These are phyloP conservation scores for Thamnidium elegans DNA, from an alignment of 192 early-diverging fungal genomes.

Conservation along the genomic window DNA sequence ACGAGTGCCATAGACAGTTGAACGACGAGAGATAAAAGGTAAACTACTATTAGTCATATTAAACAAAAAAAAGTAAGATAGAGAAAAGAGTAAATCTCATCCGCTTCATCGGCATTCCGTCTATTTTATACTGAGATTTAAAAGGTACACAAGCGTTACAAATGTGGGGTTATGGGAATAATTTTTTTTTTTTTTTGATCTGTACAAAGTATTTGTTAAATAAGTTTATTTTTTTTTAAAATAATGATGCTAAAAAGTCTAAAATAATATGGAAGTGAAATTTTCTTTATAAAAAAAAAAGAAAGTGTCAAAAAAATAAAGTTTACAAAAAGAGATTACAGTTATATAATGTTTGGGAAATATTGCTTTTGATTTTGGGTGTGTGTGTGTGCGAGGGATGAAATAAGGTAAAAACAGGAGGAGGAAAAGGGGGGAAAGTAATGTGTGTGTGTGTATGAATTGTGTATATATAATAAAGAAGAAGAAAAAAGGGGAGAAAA, in stretches of 20 bases:
- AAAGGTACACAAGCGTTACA: no score
- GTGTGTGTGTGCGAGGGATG: not conserved
- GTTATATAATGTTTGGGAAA: no score
- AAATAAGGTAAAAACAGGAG: not conserved
- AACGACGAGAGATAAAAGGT: constrained; percentile 45
- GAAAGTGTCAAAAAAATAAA: constrained; percentile 11
- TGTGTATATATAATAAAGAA: constrained; percentile 12
- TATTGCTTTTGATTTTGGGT: not conserved
- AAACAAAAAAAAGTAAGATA: no score
- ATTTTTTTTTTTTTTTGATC: no score
- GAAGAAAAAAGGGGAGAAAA: constrained; percentile 10
- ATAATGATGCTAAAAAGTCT: no score
- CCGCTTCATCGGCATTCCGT: no score
- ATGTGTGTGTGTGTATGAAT: not conserved
- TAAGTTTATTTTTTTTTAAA: no score
- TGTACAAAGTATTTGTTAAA: no score
- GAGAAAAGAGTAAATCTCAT: no score
- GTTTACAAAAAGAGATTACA: not conserved
- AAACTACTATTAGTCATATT: not conserved
- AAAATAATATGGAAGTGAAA: no score
- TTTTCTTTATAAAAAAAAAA: not conserved
- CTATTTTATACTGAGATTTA: no score
- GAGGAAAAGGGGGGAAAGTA: not conserved
- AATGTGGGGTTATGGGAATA: no score
- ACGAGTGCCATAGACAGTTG: constrained; percentile 53